Evolutionary conservation across 2,329 filamentous ascomycete genomes (phyloP), one percentile per base, ranked within the genome.

Genomic region (Fusarium chlamydosporum): DNA sequence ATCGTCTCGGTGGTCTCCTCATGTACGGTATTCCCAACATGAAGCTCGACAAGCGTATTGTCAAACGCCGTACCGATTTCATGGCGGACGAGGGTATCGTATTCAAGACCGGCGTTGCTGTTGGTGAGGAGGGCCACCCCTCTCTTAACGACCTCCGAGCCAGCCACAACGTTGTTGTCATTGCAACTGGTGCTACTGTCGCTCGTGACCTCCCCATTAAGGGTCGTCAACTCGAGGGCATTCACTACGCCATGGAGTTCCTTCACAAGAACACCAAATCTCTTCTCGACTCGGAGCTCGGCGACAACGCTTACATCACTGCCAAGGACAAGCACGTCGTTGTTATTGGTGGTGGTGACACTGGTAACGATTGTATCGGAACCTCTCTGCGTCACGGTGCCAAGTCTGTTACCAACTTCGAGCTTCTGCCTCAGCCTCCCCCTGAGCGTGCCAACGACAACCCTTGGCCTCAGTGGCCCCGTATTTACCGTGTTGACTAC

Each of bases 1-100:
- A 98, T 78, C 93, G 95, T 70, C 84, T 91, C 60, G 95, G 95
- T 82, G 95, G 95, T 80, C 86, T 98, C 56, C 88, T 98, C 76
- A 97, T 97, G 95, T 97, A 98, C 78, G 95, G 95, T 72, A 98
- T 98, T 72, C 95, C 95, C 72, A 98, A 98, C 85, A 98, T 98
- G 95, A 98, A 98, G 85, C 91, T 98, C 41, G 95, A 98, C 84
- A 98, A 98, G 87, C 93, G 93, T 77, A 90, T 97, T 68, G 95
- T 98, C 64, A 95, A 97, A 85, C 92, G 95, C 53, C 92, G 95
- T 79, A 94, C 96, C 48, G 93, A 97, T 81, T 94, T 98, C 81
- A 95, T 97, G 92, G 92, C 92, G 56, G 88, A 90, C 5, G 95
- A 97, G 81, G 95, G 95, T 48, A 83, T 97, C 76, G 86, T 86